Base-by-base conservation (phyloP, 345 rosid species). In the Gynandropsis gynandra region DNA sequence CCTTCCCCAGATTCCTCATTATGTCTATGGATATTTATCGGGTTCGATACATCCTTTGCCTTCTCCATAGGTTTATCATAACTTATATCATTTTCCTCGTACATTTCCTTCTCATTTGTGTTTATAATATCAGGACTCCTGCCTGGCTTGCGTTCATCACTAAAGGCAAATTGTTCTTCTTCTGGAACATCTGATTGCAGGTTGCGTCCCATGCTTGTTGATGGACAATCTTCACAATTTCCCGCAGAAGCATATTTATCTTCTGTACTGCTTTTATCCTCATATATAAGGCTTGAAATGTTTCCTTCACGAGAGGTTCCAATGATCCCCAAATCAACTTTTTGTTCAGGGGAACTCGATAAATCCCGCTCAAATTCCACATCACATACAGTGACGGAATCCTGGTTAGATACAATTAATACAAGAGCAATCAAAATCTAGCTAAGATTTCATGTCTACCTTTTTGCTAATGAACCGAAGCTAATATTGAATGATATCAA, bases 81-180 rank as follows among this genome's bases (percentile, higher is more conserved):
- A 66, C 64, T 72, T 41, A 13, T 35, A 16, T 53, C 53, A 58
- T 45, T 48, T 53, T 40, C 52, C 33, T 53, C 46, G 32, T 1
- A 17, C 33, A 6, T 47, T 8, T 59, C 57, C 27, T 48, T 35
- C 57, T 47, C 49, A 17, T 66, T 65, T 56, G 50, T 64, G 43
- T 69, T 66, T 15, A 59, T 14, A 31, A 16, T 24, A 63, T 61
- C 74, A 17, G 52, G 55, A 49, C 37, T 39, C 47, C 66, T 66
- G 14, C 40, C 54, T 36, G 52, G 52, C 56, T 74, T 70, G 36
- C 38, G 54, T 48, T 74, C 80, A 72, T 84, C 89, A 43, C 83
- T 54, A 61, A 87, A 80, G 57, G 61, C 71, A 63, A 90, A 82
- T 24, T 87, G 89, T 44, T 79, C 96, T 32, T 80, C 98, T 55